These are phyloP conservation scores for Tieghemiomyces parasiticus DNA, from an alignment of 192 early-diverging fungal genomes.

Conservation along the genomic window DNA sequence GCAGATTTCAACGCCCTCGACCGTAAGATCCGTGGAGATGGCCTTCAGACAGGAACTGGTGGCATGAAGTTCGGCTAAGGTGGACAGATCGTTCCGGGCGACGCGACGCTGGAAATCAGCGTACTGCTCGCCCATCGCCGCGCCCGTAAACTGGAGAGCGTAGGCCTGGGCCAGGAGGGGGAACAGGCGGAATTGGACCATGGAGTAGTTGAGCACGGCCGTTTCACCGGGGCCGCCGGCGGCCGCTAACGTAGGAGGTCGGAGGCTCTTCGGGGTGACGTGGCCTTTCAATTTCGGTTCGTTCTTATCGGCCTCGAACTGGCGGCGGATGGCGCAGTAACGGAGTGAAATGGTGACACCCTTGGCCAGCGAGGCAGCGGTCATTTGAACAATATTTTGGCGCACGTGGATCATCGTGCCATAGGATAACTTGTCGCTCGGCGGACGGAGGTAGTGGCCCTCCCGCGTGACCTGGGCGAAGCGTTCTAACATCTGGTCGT, in stretches of 20 bases:
- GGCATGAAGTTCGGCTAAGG: conserved; percentile 59
- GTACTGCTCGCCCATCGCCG: conserved; percentile 46
- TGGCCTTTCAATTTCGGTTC: conserved; percentile 7
- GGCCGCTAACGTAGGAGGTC: too few species aligned
- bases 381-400: conserved; percentile 52
- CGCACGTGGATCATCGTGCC: conserved; percentile 78
- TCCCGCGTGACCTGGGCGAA: conserved; percentile 52
- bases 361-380: conserved; percentile 38
- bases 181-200: conserved; percentile 61
- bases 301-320: conserved; percentile 45
- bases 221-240: conserved; percentile 39
- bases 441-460: conserved; percentile 57
- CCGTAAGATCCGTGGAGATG: conserved; percentile 47
- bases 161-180: conserved; percentile 57
- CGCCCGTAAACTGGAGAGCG: conserved; percentile 53
- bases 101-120: conserved; percentile 39
- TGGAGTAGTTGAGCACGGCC: conserved; percentile 58
- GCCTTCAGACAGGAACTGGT: conserved; percentile 58
- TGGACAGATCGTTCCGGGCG: conserved; percentile 38
- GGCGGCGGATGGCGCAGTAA: conserved; percentile 54
- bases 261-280: not conserved
- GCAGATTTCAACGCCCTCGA: conserved; percentile 59
- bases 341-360: conserved; percentile 56
- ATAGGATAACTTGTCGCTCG: conserved; percentile 62
- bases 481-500: conserved; percentile 56